Base-by-base conservation (phyloP, 495 filamentous ascomycete genomes). In the Penicillium angulare region DNA sequence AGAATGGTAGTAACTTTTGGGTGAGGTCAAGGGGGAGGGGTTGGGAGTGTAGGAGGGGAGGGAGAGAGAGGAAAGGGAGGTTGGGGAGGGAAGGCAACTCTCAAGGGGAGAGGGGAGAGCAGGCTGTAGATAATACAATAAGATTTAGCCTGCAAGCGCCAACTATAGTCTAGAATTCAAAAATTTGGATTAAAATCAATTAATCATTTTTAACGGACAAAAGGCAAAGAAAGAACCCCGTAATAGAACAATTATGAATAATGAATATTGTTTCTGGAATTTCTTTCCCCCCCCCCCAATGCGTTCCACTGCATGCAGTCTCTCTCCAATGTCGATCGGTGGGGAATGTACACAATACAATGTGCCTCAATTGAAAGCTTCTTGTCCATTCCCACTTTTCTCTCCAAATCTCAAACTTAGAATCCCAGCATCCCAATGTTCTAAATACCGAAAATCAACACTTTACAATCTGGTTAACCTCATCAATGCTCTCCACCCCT, bases 221-320 rank as follows among this genome's bases (percentile, higher is more conserved):
- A 34, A 31, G 13, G 13, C 8, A 6, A 31, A 31, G 13, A 31
- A 9, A 31, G 2, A 31, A 6, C n/a, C n/a, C n/a, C n/a, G n/a
- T n/a, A 31, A 31, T 31, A 1, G 26, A 31, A 31, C 8, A 31
- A n/a, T n/a, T n/a, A n/a, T n/a, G n/a, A n/a, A n/a, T n/a, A n/a
- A n/a, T n/a, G n/a, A n/a, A n/a, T n/a, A n/a, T n/a, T n/a, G 43
- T 52, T 57, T 60, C 59, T 59, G 43, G 50, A 56, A 59, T 43
- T 41, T 22, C 31, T n/a, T n/a, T n/a, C n/a, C n/a, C n/a, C 26
- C 5, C 31, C 42, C 33, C 46, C 47, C 31, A 62, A 52, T 36
- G 35, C 55, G 56, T 46, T 59, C 47, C 52, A 50, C 55, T 59
- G 53, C 59, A 62, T 59, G 55, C 61, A 60, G 52, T 12, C 27